Base-by-base conservation (phyloP, 352 stramenopile species). In the Aphanomyces cochlioides region DNA sequence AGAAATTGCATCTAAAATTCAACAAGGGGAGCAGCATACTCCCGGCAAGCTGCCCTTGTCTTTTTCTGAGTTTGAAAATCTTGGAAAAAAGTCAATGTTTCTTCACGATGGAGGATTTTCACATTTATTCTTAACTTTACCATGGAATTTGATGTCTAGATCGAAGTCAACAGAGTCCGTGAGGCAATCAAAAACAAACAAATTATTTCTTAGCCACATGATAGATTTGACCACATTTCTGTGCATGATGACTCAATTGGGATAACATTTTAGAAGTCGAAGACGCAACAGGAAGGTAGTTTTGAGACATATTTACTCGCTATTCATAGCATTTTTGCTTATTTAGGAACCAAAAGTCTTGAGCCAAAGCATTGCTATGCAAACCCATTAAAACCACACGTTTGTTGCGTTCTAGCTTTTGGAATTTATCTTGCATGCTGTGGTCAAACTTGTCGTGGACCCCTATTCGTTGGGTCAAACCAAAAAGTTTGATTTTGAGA, bases 201-300 rank as follows among this genome's bases (percentile, higher is more conserved):
- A n/a, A n/a, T n/a, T n/a, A n/a, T n/a, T n/a, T n/a, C n/a, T n/a
- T n/a, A n/a, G n/a, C n/a, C n/a, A n/a, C n/a, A n/a, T n/a, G n/a
- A 7, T 57, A 57, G 48, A n/a, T 53, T 53, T 28, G 7, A 40
- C 12, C 74, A 80, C 41, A 47, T 81, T 2, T 66, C 75, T n/a
- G 79, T 58, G 60, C 37, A 63, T 0, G 73, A 76, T 15, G 75
- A 83, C 66, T 69, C 78, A 10, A 48, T 80, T 0, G 65, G 72
- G n/a, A 69, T 81, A 0, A 78, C 73, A 53, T 83, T 81, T 47
- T 68, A 75, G 0, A 72, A 80, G 28, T 78, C 76, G 67, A 80
- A 81, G 40, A 79, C 74, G 5, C 66, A 81, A 19, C 71, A 83
- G 57, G 21, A 53, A 13, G 76, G 70, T 5, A 57, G n/a, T n/a